Conservation (phyloP, 441 rosid species). For the Bruguiera hainesii region DNA sequence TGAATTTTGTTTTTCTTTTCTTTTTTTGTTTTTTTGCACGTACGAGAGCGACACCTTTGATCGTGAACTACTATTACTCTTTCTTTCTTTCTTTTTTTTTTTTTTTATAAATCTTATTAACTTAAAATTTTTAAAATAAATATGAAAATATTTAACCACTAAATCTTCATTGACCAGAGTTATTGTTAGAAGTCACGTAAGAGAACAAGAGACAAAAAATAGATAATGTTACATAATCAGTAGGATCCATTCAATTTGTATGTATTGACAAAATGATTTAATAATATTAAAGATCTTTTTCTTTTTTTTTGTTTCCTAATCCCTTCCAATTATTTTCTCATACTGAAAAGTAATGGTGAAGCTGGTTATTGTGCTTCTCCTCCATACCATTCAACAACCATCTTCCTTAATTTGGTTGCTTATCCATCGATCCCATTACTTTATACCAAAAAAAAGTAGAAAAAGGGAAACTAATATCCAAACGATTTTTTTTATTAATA, state of each 20-base stretch:
- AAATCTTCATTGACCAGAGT: no score
- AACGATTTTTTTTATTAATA: no score
- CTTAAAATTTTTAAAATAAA: no score
- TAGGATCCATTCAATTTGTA: neutral
- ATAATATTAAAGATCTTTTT: neutral
- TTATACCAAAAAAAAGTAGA: neutral
- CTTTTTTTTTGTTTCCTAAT: no score
- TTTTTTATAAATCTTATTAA: no score
- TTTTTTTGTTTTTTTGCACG: no score
- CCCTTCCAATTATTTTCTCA: no score
- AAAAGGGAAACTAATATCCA: neutral
- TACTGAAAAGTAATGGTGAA: slow-evolving; percentile 7
- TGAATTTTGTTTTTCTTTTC: no score
- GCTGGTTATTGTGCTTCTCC: slow-evolving; percentile 31
- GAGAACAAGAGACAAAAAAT: slow-evolving; percentile 17
- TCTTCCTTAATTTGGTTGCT: slow-evolving; percentile 42
- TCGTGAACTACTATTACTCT: no score
- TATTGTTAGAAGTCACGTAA: slow-evolving; percentile 7
- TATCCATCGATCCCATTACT: slow-evolving; percentile 26
- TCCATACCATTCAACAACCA: slow-evolving; percentile 44
- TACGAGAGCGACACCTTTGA: no score
- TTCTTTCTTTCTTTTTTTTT: no score
- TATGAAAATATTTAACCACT: no score
- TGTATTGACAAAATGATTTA: neutral
- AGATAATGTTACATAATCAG: neutral